Base-by-base conservation (phyloP, 352 stramenopile genomes). In the Phytophthora idaei region DNA sequence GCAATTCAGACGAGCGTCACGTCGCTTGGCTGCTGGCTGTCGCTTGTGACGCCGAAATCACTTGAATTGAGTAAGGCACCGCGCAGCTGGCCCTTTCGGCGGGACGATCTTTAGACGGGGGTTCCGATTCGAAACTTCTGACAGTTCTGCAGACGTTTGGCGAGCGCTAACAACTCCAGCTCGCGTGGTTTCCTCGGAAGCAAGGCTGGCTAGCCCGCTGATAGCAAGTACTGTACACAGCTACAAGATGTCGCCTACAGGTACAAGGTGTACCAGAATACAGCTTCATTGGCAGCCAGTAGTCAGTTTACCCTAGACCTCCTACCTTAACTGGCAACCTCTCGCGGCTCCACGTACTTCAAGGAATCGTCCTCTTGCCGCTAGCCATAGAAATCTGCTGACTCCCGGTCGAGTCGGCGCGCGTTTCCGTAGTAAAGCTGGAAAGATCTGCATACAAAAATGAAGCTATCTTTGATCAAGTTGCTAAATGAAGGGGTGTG, bases 381-480 rank as follows among this genome's bases (percentile, higher is more conserved):
- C 27, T 29, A 14, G 12, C 21, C 25, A 57, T 71, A 70, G 29
- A 66, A 66, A 45, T 4, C 3, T 7, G 0, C 21, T 37, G 47
- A 42, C 7, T 37, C 12, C 21, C 21, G 21, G 21, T 21, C 21
- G 21, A 21, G 21, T 21, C 21, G 21, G 10, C 2, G 2, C 36
- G 17, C 17, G 36, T 42, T 50, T 52, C 48, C 29, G 15, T 32
- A 17, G 17, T 31, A 34, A 45, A 56, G 9, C 32, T 73, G 51
- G 59, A 68, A 73, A 42, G 58, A 59, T 73, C 31, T 31, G 2
- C 5, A 45, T 63, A 71, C 57, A 56, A 46, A 54, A 15, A 6
- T 4, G 42, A 41, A 63, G 51, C 11, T 32, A 2, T 44, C 21
- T 17, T 32, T 32, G 8, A 9, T 21, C 10, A 42, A 15, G 62